These are phyloP conservation scores for Rehmannia glutinosa DNA, from an alignment of 257 asterid genomes.

Conservation along the genomic window DNA sequence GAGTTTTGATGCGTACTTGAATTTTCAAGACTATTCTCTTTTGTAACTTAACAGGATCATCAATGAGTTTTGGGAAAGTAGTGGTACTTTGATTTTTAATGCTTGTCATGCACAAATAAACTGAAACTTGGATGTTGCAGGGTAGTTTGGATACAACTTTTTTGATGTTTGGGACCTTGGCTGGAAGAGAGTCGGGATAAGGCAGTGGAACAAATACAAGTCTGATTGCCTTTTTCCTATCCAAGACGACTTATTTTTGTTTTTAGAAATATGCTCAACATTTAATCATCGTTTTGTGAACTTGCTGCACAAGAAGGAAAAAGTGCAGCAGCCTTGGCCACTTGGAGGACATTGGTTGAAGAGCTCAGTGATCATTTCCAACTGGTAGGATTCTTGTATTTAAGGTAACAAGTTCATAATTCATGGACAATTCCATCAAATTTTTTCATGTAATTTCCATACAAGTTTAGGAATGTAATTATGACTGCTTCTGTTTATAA, in stretches of 20 bases:
- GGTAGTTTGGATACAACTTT: background rate
- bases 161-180: too few species aligned
- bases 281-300: conserved; percentile 29
- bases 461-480: background rate
- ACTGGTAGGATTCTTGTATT: conserved; percentile 95
- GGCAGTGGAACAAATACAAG: background rate
- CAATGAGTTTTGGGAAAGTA: background rate
- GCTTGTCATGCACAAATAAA: background rate
- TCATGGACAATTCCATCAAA: background rate
- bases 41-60: background rate
- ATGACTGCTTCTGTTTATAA: conserved; percentile 16
- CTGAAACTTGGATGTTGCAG: background rate
- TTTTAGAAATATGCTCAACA: background rate
- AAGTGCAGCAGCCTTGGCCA: conserved; percentile 91
- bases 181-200: too few species aligned
- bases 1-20: background rate
- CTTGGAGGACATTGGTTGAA: conserved; percentile 94
- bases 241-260: background rate
- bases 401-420: conserved; percentile 41
- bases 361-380: conserved; percentile 88
- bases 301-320: conserved; percentile 81
- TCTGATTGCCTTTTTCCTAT: background rate
- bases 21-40: background rate
- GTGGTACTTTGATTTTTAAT: background rate
- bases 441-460: background rate